Evolutionary conservation across 1,139 yeast genomes (phyloP), one percentile per base, ranked within the genome.

Genomic region (Suhomyces bribrorum): DNA sequence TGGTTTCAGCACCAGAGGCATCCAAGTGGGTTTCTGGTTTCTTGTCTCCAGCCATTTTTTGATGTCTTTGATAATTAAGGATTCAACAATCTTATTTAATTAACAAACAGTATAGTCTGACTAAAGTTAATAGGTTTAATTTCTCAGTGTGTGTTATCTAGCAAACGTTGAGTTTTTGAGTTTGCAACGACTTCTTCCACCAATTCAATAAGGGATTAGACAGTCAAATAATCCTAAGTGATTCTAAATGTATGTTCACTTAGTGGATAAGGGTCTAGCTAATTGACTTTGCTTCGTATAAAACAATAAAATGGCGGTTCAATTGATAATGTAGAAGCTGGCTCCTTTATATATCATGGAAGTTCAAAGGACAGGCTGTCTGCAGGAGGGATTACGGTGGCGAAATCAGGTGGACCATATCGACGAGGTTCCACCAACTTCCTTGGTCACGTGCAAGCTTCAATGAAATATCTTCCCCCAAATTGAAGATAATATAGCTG

Each of bases 1-100:
- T 58, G 34, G 61, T 47, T 34, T 67, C 62, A 34, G 68, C 65
- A 14, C 77, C 77, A 23, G 73, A 63, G 43, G 73, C 76, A 52
- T 72, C 77, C 52, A 69, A 60, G 48, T 67, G 64, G 23, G 67
- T 64, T 54, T 69, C 69, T 53, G 68, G 58, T 40, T 57, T 52
- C 54, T 47, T 46, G 44, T 57, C 61, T 40, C 59, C 65, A 40
- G 65, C 53, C 68, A 63, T 64, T 20, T 6, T 33, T 20, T 20
- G 11, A 8, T 20, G 8, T 20, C 11, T 20, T 20, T 8, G 11
- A 20, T 20, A 20, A 20, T 20, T 20, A 20, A 20, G 8, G 11
- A 20, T 20, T 20, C 8, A n/a, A 8, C 11, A n/a, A 20, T 20
- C 23, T 20, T 8, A 20, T 20, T 8, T 20, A 20, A 20, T 18